A percentile compares a stretch with the other conserved stretches of the same genome.
phyloP scores from a whole-genome alignment of 2,329 filamentous ascomycete species.

The Aspergillus sp. region DNA sequence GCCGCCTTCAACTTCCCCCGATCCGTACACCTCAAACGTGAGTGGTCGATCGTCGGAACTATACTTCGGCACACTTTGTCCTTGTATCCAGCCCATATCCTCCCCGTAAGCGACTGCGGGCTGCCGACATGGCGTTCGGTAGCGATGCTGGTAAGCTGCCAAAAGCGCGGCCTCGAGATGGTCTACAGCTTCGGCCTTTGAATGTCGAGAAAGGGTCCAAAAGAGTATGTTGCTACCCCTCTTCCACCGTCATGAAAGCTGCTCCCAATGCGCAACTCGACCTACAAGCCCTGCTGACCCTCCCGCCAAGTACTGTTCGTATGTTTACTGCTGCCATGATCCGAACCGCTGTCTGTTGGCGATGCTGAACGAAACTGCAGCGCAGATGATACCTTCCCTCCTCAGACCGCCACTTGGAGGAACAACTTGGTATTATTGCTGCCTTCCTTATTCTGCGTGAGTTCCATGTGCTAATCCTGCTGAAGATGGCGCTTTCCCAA shows the following conservation, averaged over 20 bases:
- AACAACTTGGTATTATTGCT: slow-evolving; percentile 42
- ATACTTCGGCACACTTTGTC: neutral
- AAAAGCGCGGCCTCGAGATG: slow-evolving; percentile 21
- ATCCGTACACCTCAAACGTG: neutral
- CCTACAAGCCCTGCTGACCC: slow-evolving; percentile 13
- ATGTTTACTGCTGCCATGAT: slow-evolving; percentile 12
- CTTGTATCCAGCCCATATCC: neutral
- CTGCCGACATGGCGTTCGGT: slow-evolving; percentile 24
- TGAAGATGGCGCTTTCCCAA: slow-evolving; percentile 49
- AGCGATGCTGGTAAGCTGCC: slow-evolving; percentile 10
- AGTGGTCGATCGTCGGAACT: slow-evolving; percentile 1
- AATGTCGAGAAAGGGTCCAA: slow-evolving; percentile 35
- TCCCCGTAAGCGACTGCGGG: neutral
- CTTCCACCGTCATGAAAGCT: slow-evolving; percentile 7
- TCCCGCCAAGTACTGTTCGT: slow-evolving; percentile 20
- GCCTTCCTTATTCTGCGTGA: neutral
- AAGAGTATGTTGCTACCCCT: slow-evolving; percentile 34
- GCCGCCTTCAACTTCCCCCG: neutral
- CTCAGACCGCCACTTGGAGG: slow-evolving; percentile 42
- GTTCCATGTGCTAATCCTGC: neutral
- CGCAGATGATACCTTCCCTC: slow-evolving; percentile 31
- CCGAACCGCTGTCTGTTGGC: neutral
- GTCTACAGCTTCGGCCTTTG: slow-evolving; percentile 31
- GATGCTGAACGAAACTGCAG: slow-evolving; percentile 22
- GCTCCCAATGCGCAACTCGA: neutral